Base-by-base conservation (phyloP, 192 early-diverging fungal species). In the Spizellomyces punctatus region DNA sequence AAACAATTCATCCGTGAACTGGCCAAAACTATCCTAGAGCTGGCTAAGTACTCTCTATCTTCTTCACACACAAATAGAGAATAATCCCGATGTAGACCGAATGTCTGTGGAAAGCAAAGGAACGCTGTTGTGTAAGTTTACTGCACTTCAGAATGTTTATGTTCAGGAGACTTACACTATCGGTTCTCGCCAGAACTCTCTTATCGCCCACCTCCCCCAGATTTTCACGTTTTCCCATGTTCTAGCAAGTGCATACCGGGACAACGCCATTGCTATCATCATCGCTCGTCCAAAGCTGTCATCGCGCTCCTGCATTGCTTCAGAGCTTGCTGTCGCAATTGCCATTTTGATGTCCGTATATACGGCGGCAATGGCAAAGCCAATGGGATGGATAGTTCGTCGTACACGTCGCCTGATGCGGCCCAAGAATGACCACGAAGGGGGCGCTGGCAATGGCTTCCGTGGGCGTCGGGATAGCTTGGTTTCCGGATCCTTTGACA, bases 101-200 rank as follows among this genome's bases (percentile, higher is more conserved):
- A 57, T 72, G 71, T 36, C 71, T 72, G 71, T 17, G 14, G 41
- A 64, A 17, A 44, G 63, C 47, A 14, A 45, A 4, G 4, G 0
- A 54, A 54, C 50, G 50, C 0, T 54, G 50, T 54, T 12, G 50
- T n/a, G 49, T 54, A 54, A 36, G 27, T 36, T 36, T 3, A 36
- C 27, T 36, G 27, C 27, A 36, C 27, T 6, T 22, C 36, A 67
- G 52, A 41, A 22, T 5, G 12, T 56, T 10, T 6, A 69, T 58
- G 55, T 21, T 44, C 6, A 43, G 19, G 14, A 46, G 17, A 64
- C 71, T 72, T 46, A 72, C 71, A 72, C 71, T 8, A 47, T 45
- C 19, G 71, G 71, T 43, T 72, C 71, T 43, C 71, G 6, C 5
- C 63, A 8, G 5, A 72, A 64, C 54, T 72, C 71, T n/a, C 52